Base-by-base conservation (phyloP, 352 stramenopile genomes). In the Phytopythium ostracodes region DNA sequence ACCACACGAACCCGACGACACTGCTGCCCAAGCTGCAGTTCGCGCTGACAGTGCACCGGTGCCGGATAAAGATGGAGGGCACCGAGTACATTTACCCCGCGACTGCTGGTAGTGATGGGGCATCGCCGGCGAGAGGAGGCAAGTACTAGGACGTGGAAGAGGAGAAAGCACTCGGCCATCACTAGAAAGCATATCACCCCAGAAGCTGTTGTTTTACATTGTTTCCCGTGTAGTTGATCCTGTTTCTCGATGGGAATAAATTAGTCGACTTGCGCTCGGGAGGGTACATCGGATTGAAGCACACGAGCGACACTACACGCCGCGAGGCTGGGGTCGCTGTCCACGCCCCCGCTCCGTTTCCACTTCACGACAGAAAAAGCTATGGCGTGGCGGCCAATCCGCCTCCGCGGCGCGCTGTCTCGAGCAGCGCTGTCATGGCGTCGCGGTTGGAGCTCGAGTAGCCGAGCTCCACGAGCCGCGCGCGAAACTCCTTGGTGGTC, bases 21-120 rank as follows among this genome's bases (percentile, higher is more conserved):
- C 62, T 90, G 54, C 70, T 94, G 33, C 85, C 85, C 15, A 92
- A 81, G 67, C 67, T 94, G 44, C 75, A 89, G 68, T 92, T 94
- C 67, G 80, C 68, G 43, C 72, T 94, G 61, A 91, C 79, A n/a
- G 72, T 94, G 35, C 85, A 91, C 63, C 76, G 83, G 36, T 92
- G 85, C 59, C 72, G 83, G 55, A 89, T 91, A 79, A 92, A 87
- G 59, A 87, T 87, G 75, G 79, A 92, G 52, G 75, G 81, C 25
- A 88, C 72, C 22, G 83, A 90, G 65, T 89, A 82, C 59, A 56
- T 88, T 58, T 81, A 89, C 60, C 81, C 81, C 40, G 64, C 67
- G 25, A 27, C 59, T 4, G 71, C 42, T 18, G 38, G 14, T 44
- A 1, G 20, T 47, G 42, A 17, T 17, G 33, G 33, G 0, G 25